Evolutionary conservation across 2,329 filamentous ascomycete species (phyloP).

Genomic region (Penicillium oxalicum): DNA sequence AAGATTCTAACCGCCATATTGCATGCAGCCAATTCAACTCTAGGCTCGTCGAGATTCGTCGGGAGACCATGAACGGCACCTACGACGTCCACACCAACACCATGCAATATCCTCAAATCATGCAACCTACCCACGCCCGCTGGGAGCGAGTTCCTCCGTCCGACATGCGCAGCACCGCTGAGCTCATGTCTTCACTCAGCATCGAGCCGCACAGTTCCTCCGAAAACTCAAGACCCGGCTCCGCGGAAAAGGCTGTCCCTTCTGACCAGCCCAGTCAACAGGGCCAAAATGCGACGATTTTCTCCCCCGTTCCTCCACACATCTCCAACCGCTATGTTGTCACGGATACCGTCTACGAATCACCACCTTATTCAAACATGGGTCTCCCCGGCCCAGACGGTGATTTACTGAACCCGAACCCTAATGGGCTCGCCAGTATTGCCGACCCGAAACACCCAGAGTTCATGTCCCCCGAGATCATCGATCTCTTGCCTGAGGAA

Average conservation of each 20-base stretch:
- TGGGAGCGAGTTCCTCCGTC: constrained; percentile 64
- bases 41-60: constrained; percentile 61
- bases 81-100: constrained; percentile 93
- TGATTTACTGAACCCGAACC: constrained; percentile 35
- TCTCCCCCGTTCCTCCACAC: constrained; percentile 50
- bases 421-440: constrained; percentile 38
- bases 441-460: constrained; percentile 32
- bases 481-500: constrained; percentile 40
- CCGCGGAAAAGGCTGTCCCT: not conserved
- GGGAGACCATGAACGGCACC: constrained; percentile 64
- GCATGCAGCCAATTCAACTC: constrained; percentile 72
- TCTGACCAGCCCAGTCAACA: constrained; percentile 2
- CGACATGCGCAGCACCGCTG: constrained; percentile 24
- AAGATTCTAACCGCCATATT: constrained; percentile 10
- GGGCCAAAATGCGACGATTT: constrained; percentile 32
- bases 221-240: not conserved
- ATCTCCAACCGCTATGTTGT: constrained; percentile 59
- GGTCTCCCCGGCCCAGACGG: constrained; percentile 51
- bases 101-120: constrained; percentile 79
- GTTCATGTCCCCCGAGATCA: constrained; percentile 36
- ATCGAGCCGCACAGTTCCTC: constrained; percentile 24
- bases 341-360: constrained; percentile 55
- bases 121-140: constrained; percentile 81
- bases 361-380: constrained; percentile 52
- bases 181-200: constrained; percentile 31